Evolutionary conservation across 345 rosid genomes (phyloP), one percentile per base, ranked within the genome.

Genomic region (Toxicodendron radicans): DNA sequence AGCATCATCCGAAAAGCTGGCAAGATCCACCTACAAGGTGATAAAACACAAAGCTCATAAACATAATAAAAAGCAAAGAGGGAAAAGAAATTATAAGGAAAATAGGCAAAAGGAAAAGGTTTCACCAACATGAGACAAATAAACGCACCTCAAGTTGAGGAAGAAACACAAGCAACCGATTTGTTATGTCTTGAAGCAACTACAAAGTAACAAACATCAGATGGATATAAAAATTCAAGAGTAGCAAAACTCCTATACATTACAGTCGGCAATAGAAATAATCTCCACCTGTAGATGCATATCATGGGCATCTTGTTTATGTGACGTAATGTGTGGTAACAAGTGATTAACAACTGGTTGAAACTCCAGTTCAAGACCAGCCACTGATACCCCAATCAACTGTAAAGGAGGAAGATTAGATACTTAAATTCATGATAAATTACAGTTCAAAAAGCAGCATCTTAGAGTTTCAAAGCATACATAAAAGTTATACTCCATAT

Each of bases 111-210:
- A 63, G 48, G 11, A 51, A 73, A 66, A 56, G 16, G 27, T 63
- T 53, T 63, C 12, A 41, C 21, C n/a, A 57, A 62, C 63, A 65
- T 46, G 27, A 35, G 48, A 59, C 32, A 20, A 62, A 75, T 18
- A 62, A 66, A 64, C 64, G 71, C 85, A 92, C 97, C 95, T 92
- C 97, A 70, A 92, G 89, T 80, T 90, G 95, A 71, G 97, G 95
- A 83, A 92, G 89, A 84, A 92, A 92, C 53, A 79, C 76, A 76
- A 66, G 84, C 86, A 92, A 80, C 57, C 89, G 85, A 69, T 81
- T 80, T 68, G 93, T 83, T 85, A 92, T 85, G 83, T 90, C 92
- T 92, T 90, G 90, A 81, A 92, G 92, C 80, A 92, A 86, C 97
- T 90, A 81, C 77, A 86, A 77, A 83, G 63, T 76, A 84, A 82